A percentile compares a stretch with the other conserved stretches of the same genome.
Evolutionary conservation across 1,284 basidiomycete species (phyloP).

Genomic region (Ceratobasidium sp.): DNA sequence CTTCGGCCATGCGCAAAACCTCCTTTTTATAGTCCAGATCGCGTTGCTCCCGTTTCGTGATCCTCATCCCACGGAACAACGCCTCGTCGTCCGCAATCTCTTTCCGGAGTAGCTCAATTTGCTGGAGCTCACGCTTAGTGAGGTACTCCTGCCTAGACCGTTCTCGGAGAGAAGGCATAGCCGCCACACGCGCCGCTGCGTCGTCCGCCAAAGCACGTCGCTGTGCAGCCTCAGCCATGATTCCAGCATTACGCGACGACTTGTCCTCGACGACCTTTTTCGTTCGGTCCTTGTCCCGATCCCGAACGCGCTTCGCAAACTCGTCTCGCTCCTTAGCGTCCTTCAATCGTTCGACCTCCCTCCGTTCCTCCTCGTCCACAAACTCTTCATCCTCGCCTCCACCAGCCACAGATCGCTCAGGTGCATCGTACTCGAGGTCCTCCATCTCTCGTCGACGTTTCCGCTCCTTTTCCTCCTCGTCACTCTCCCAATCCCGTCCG

Average conservation of each 20-base stretch:
- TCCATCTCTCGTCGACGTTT: slow-evolving; percentile 57
- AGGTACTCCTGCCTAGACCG: slow-evolving; percentile 95
- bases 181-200: slow-evolving; percentile 76
- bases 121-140: slow-evolving; percentile 94
- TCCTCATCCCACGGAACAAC: slow-evolving; percentile 87
- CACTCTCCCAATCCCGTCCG: slow-evolving; percentile 85
- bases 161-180: slow-evolving; percentile 85
- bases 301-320: slow-evolving; percentile 88
- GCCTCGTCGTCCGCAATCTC: slow-evolving; percentile 95
- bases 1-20: slow-evolving; percentile 91
- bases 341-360: slow-evolving; percentile 80
- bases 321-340: slow-evolving; percentile 92
- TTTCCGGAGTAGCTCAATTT: slow-evolving; percentile 91
- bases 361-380: slow-evolving; percentile 78
- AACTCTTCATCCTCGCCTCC: slow-evolving; percentile 63
- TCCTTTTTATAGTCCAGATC: slow-evolving; percentile 95
- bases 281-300: slow-evolving; percentile 85
- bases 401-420: not conserved
- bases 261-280: slow-evolving; percentile 95
- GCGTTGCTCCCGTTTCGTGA: slow-evolving; percentile 84
- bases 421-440: slow-evolving; percentile 20
- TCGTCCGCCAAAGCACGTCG: slow-evolving; percentile 89
- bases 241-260: slow-evolving; percentile 74
- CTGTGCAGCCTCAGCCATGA: slow-evolving; percentile 84
- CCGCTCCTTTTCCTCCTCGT: slow-evolving; percentile 83